Base-by-base conservation (phyloP, 139 green algal genomes). In the Chlamydomonas sp. region DNA sequence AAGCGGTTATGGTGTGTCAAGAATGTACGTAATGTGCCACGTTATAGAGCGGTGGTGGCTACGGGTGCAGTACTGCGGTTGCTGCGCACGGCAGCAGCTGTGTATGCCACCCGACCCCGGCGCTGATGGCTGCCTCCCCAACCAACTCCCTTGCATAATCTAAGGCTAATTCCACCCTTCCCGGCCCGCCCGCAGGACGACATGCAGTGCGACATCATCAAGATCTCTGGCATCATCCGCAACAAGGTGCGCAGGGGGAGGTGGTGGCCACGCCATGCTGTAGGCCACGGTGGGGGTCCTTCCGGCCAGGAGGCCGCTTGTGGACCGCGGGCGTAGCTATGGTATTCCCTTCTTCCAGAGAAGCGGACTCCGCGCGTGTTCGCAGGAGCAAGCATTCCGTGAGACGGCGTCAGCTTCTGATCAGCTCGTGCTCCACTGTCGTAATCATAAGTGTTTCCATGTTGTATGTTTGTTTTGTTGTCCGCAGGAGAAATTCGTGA, bases 201-300 rank as follows among this genome's bases (percentile, higher is more conserved):
- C 79, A 94, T 98, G 92, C 95, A 98, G 89, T 98, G 96, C 88
- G 98, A 99, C 92, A 96, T 99, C 85, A 99, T 99, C 92, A 99
- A 99, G 88, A 98, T 99, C 68, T 97, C 96, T 9, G 96, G 96
- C 31, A 89, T 99, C 10, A 94, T 99, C 31, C 93, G 97, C 66
- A 99, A 98, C 94, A 99, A 99, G 93, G 94, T 94, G 63, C 57
- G 88, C 58, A n/a, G 6, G 64, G 3, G 31, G 20, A 12, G 72
- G 5, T 77, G 68, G 68, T 20, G 67, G 31, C 31, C 31, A 49
- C 31, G 31, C 31, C 31, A 49, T 49, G 31, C 31, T 49, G 31
- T 49, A 49, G 31, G 31, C 31, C 31, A 49, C 31, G 31, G 31
- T 49, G 31, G 31, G 31, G 31, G 31, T 49, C 31, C 31, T 49